Percentiles rank a stretch among this genome's conserved stretches.
Conservation (phyloP, 2,329 filamentous ascomycete species). For the Neonectria neomacrospora region DNA sequence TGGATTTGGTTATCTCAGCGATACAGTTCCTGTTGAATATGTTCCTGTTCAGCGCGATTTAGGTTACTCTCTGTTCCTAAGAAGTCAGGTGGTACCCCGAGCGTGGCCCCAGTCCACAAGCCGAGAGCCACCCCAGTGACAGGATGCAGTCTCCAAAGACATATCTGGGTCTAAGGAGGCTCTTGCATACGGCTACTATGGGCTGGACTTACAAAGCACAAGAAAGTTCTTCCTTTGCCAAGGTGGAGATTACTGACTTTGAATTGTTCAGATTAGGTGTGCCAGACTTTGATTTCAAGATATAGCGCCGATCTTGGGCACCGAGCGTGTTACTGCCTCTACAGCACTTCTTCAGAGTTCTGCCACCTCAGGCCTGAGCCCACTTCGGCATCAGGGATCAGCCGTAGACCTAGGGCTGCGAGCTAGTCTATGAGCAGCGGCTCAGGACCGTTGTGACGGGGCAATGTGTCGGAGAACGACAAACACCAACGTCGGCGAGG, state of each 20-base stretch:
- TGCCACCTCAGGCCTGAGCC: constrained; percentile 38
- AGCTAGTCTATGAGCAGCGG: constrained; percentile 32
- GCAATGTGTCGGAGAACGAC: constrained; percentile 9
- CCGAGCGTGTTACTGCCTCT: constrained; percentile 18
- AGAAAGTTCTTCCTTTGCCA: constrained; percentile 33
- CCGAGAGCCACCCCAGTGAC: constrained; percentile 45
- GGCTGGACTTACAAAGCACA: constrained; percentile 34
- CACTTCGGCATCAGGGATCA: constrained; percentile 35
- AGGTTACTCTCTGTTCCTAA: constrained; percentile 39
- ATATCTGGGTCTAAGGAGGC: constrained; percentile 40
- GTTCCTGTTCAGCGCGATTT: constrained; percentile 38
- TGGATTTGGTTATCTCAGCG: constrained; percentile 21
- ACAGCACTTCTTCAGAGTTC: constrained; percentile 27
- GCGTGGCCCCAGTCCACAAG: constrained; percentile 48
- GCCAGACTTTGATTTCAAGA: constrained; percentile 32
- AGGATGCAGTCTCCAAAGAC: constrained; percentile 41
- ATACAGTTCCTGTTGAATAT: constrained; percentile 29
- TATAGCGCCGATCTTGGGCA: constrained; percentile 40
- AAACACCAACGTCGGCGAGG: constrained; percentile 1
- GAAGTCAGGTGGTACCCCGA: constrained; percentile 47
- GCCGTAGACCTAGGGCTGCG: constrained; percentile 28
- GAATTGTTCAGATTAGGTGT: constrained; percentile 32
- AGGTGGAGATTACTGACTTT: constrained; percentile 35
- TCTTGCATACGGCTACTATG: constrained; percentile 42
- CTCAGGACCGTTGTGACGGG: constrained; percentile 20